These are phyloP conservation scores for Cryptococcus sp. DNA, from an alignment of 1,284 basidiomycete species.

Conservation along the genomic window DNA sequence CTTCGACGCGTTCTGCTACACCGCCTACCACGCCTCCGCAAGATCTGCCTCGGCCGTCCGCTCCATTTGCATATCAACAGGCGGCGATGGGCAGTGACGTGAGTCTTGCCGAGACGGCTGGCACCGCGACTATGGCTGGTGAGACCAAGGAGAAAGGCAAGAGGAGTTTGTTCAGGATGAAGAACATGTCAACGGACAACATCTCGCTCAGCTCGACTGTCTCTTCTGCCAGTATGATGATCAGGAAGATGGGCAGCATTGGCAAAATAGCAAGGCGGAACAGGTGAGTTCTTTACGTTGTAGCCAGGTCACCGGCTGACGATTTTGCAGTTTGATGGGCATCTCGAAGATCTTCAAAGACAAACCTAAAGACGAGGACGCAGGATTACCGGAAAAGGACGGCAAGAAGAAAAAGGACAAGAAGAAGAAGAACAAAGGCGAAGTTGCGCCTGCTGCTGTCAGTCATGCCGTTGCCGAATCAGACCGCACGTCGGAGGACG, in stretches of 20 bases:
- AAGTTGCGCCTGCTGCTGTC: constrained; percentile 70
- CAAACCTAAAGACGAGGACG: constrained; percentile 67
- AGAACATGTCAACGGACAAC: constrained; percentile 94
- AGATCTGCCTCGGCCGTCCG: constrained; percentile 29
- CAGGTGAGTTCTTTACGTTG: constrained; percentile 46
- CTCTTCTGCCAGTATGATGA: constrained; percentile 93
- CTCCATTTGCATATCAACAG: constrained; percentile 36
- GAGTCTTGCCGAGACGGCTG: constrained; percentile 44
- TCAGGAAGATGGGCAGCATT: constrained; percentile 91
- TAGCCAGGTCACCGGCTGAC: constrained; percentile 12
- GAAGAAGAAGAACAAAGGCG: constrained; percentile 55
- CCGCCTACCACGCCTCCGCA: constrained; percentile 37
- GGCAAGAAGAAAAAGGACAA: constrained; percentile 60
- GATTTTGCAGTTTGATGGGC: constrained; percentile 65
- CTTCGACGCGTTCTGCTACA: constrained; percentile 38
- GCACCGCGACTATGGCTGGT: constrained; percentile 35
- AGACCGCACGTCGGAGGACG: constrained; percentile 59
- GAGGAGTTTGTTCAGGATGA: constrained; percentile 70
- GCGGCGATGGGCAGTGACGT: constrained; percentile 42
- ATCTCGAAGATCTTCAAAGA: constrained; percentile 95
- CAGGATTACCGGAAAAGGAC: constrained; percentile 51
- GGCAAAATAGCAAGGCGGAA: constrained; percentile 89
- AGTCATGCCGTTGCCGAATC: constrained; percentile 84
- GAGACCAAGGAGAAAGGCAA: constrained; percentile 55
- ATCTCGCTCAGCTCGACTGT: constrained; percentile 97